Evolutionary conservation across 352 stramenopile genomes (phyloP).

Genomic region (Globisporangium emineosum): DNA sequence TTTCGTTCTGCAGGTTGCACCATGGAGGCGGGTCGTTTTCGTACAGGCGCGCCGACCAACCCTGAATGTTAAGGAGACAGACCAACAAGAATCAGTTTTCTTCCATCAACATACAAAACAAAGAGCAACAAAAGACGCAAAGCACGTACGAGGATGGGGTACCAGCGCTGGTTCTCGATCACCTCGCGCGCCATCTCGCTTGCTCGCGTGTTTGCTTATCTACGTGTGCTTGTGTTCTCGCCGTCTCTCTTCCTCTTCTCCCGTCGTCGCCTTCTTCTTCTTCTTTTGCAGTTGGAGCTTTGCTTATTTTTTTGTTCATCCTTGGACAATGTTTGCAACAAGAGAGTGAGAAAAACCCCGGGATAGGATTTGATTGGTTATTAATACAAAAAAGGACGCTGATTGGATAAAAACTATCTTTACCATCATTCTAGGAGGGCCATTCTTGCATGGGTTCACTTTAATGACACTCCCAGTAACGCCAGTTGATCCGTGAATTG

Average conservation of each 20-base stretch:
- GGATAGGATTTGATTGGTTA: background rate
- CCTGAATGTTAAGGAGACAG: constrained; percentile 25
- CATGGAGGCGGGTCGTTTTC: constrained; percentile 70
- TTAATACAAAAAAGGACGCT: background rate
- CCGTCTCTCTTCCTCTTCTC: background rate
- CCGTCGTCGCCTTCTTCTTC: background rate
- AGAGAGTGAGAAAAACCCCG: background rate
- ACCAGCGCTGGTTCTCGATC: constrained; percentile 88
- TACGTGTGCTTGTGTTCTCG: background rate
- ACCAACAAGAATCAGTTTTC: background rate
- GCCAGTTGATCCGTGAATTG: background rate
- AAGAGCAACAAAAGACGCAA: background rate
- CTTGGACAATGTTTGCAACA: no score
- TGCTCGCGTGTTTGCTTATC: background rate
- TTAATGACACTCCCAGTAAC: constrained; percentile 6
- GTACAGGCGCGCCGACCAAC: constrained; percentile 68
- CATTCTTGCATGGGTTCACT: background rate
- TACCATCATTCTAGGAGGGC: background rate
- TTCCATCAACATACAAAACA: background rate
- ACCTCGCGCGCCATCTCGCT: constrained; percentile 49
- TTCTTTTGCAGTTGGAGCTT: background rate
- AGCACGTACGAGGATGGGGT: constrained; percentile 59
- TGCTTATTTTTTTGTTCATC: background rate
- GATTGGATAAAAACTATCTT: background rate
- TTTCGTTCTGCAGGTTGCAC: constrained; percentile 43